Percentiles rank a stretch among this genome's conserved stretches.
Evolutionary conservation across 495 filamentous ascomycete genomes (phyloP).

Genomic region (Neurospora tetraspora): DNA sequence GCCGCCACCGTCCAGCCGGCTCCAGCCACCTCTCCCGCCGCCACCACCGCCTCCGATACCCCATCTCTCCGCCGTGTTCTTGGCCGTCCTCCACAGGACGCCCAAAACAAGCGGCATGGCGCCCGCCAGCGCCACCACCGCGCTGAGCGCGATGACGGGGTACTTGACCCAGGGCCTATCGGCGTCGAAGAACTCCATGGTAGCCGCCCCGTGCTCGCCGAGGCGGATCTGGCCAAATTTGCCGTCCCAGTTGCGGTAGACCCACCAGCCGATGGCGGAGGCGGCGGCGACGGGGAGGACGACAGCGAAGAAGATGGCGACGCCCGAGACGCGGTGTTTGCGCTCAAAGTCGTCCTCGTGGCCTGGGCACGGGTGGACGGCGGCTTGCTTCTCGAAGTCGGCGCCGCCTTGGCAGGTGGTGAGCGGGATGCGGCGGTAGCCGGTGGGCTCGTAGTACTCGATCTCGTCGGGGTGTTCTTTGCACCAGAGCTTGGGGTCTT

Average conservation of each 20-base stretch:
- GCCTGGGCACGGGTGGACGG: constrained; percentile 54
- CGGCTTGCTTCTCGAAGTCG: constrained; percentile 54
- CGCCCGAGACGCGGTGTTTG: constrained; percentile 54
- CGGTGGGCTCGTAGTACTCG: constrained; percentile 74
- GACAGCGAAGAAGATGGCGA: constrained; percentile 76
- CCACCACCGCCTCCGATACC: constrained; percentile 12
- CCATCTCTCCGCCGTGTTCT: constrained; percentile 35
- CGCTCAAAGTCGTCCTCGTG: constrained; percentile 68
- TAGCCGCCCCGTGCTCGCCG: constrained; percentile 45
- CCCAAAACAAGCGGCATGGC: constrained; percentile 62
- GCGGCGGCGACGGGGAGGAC: constrained; percentile 62
- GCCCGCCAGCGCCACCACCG: constrained; percentile 66
- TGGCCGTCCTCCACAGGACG: constrained; percentile 56
- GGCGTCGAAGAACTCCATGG: constrained; percentile 38
- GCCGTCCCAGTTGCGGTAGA: constrained; percentile 74
- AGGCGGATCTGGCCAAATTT: constrained; percentile 87
- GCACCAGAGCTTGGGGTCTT: constrained; percentile 59
- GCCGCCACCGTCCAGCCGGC: constrained; percentile 35
- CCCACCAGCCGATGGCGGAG: constrained; percentile 66
- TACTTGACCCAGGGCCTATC: constrained; percentile 64
- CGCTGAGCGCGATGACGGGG: constrained; percentile 51
- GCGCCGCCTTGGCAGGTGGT: constrained; percentile 72
- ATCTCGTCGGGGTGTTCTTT: constrained; percentile 48
- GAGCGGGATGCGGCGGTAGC: constrained; percentile 83
- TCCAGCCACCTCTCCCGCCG: constrained; percentile 27